Evolutionary conservation across 139 green algal genomes (phyloP).

Genomic region (Prasinococcaceae sp.): DNA sequence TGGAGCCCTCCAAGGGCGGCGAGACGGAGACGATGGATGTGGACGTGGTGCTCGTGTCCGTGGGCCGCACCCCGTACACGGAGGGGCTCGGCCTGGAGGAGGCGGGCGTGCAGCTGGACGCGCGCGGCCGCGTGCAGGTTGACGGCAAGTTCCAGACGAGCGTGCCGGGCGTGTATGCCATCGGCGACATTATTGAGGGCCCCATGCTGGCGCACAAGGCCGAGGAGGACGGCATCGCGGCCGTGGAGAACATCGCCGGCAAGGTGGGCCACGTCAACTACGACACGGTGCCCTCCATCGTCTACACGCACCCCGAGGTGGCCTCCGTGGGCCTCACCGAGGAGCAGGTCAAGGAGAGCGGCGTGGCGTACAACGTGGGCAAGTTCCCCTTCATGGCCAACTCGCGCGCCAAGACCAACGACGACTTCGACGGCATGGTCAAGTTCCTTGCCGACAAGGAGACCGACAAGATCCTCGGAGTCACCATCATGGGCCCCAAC

Average conservation of each 20-base stretch:
- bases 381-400: conserved; percentile 98
- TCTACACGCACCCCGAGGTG: conserved; percentile 94
- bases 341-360: conserved; percentile 58
- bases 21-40: conserved; percentile 48
- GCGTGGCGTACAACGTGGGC: conserved; percentile 60
- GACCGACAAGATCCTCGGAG: conserved; percentile 93
- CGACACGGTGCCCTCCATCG: conserved; percentile 82
- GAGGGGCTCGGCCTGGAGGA: conserved; percentile 70
- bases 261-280: conserved; percentile 94
- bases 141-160: conserved; percentile 27
- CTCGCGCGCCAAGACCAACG: conserved; percentile 68
- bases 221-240: conserved; percentile 95
- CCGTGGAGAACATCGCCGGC: conserved; percentile 82
- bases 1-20: conserved; percentile 37
- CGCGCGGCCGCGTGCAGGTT: conserved; percentile 50
- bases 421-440: conserved; percentile 61
- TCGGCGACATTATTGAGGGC: conserved; percentile 78
- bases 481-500: conserved; percentile 84
- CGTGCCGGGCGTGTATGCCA: conserved; percentile 62
- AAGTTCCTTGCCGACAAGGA: conserved; percentile 82
- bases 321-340: conserved; percentile 69
- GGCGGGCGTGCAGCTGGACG: conserved; percentile 61
- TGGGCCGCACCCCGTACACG: conserved; percentile 40
- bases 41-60: conserved; percentile 86
- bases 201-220: conserved; percentile 99